Conservation (phyloP, 2,329 filamentous ascomycete genomes). For the Stylonectria norvegica region DNA sequence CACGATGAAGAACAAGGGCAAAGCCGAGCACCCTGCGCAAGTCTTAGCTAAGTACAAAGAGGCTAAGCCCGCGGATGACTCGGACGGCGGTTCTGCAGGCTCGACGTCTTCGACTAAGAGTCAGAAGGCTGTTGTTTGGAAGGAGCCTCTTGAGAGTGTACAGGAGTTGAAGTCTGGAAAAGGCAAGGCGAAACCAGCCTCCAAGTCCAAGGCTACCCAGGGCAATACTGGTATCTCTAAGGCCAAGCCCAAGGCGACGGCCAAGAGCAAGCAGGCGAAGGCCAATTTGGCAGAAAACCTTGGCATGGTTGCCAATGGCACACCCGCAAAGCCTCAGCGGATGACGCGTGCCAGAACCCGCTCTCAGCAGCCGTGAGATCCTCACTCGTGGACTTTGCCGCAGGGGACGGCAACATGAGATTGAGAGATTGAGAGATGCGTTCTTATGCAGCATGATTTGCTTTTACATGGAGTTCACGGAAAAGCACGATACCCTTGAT, state of each 20-base stretch:
- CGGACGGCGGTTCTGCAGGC: slow-evolving; percentile 10
- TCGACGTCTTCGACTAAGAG: slow-evolving; percentile 9
- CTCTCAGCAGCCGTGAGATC: slow-evolving; percentile 20
- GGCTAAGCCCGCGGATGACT: slow-evolving; percentile 18
- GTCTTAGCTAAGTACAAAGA: slow-evolving; percentile 31
- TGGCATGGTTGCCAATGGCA: slow-evolving; percentile 34
- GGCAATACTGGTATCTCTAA: slow-evolving; percentile 31
- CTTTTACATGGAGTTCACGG: slow-evolving; percentile 8
- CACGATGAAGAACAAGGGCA: slow-evolving; percentile 35
- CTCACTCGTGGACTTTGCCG: no score
- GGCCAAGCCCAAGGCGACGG: slow-evolving; percentile 28
- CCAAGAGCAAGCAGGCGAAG: slow-evolving; percentile 20
- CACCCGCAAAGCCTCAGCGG: slow-evolving; percentile 32
- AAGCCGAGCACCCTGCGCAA: slow-evolving; percentile 34
- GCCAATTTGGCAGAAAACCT: slow-evolving; percentile 30
- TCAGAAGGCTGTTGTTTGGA: slow-evolving; percentile 34
- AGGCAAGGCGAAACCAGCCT: slow-evolving; percentile 3
- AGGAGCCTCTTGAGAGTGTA: slow-evolving; percentile 29
- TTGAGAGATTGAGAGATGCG: no score
- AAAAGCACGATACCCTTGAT: slow-evolving; percentile 4
- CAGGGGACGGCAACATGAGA: no score
- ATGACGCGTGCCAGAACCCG: slow-evolving; percentile 31
- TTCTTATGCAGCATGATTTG: no score
- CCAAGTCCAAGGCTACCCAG: slow-evolving; percentile 22
- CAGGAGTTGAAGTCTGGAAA: slow-evolving; percentile 23